Conservation (phyloP, 2,329 filamentous ascomycete genomes). For the Teratosphaeria gauchensis region DNA sequence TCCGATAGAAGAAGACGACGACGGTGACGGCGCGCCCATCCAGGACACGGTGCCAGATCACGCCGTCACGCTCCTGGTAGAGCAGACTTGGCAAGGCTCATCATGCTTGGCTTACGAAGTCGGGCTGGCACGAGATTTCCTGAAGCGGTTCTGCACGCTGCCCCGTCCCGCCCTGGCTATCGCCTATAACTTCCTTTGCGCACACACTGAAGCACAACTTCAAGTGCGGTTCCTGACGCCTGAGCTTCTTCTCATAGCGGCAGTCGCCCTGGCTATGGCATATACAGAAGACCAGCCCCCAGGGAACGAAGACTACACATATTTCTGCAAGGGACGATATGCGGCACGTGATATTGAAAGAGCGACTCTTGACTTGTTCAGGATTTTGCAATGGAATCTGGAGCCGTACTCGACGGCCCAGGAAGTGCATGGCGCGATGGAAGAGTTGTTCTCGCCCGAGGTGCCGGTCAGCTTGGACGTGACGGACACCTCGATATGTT, state of each 20-base stretch:
- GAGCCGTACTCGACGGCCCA: neutral
- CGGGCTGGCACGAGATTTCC: neutral
- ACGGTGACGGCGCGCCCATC: neutral
- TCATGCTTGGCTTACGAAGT: neutral
- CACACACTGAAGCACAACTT: neutral
- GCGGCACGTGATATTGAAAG: slow-evolving; percentile 10
- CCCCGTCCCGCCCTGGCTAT: neutral
- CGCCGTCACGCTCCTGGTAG: neutral
- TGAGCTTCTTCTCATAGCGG: slow-evolving; percentile 16
- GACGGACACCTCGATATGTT: neutral
- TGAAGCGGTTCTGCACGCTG: neutral
- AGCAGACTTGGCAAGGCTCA: neutral
- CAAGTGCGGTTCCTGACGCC: slow-evolving; percentile 3
- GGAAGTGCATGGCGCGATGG: neutral
- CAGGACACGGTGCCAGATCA: neutral
- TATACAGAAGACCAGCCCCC: slow-evolving; percentile 20
- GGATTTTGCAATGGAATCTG: neutral
- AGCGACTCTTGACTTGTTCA: neutral
- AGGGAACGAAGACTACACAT: slow-evolving; percentile 9
- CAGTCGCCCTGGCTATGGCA: slow-evolving; percentile 18
- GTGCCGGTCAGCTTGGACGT: neutral
- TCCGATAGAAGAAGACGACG: neutral
- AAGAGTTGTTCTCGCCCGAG: neutral
- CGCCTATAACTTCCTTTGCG: neutral
- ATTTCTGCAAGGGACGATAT: slow-evolving; percentile 6